Base-by-base conservation (phyloP, 2,329 filamentous ascomycete genomes). In the Zymoseptoria tritici region DNA sequence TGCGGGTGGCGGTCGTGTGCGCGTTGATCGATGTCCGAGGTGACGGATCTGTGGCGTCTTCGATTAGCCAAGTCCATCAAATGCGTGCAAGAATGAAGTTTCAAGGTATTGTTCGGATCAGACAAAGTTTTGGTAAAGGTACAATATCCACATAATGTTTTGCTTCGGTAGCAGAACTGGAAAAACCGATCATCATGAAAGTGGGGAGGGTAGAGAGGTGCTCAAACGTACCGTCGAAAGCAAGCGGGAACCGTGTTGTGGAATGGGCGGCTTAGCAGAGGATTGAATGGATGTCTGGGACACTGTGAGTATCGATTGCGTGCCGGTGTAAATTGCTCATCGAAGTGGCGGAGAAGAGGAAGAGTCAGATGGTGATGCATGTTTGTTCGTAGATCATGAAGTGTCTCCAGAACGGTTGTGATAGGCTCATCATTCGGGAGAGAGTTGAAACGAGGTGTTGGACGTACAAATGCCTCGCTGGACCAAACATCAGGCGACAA, bases 341-440 rank as follows among this genome's bases (percentile, higher is more conserved):
- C 49, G 19, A 56, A 56, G 57, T 42, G 42, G 13, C 16, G 13
- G 36, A 46, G 16, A 46, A 29, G 36, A 16, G 16, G 36, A 46
- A 46, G 36, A 69, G 52, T 74, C 72, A 74, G 72, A 74, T 74
- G 72, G 72, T 74, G 71, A 72, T 74, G 72, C 72, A 74, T 74
- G 72, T 74, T 73, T 69, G 70, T 74, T 72, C 71, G 57, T 67
- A 70, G 72, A 68, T 72, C 72, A 74, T 70, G 62, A 61, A 61
- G 57, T 57, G 61, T 73, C 72, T 64, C 72, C 70, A 64, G 71
- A 73, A 74, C 71, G 66, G 63, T 66, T 69, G 69, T 72, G 71
- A 68, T 66, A 61, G 65, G 60, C 61, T 68, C 68, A 71, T 71
- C 68, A 68, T 59, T 29, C 36, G 54, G 57, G 65, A 58, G 56